A percentile compares a stretch with the other conserved stretches of the same genome.
These are phyloP conservation scores for Sisymbrium irio DNA, from an alignment of 345 rosid genomes.

Conservation along the genomic window DNA sequence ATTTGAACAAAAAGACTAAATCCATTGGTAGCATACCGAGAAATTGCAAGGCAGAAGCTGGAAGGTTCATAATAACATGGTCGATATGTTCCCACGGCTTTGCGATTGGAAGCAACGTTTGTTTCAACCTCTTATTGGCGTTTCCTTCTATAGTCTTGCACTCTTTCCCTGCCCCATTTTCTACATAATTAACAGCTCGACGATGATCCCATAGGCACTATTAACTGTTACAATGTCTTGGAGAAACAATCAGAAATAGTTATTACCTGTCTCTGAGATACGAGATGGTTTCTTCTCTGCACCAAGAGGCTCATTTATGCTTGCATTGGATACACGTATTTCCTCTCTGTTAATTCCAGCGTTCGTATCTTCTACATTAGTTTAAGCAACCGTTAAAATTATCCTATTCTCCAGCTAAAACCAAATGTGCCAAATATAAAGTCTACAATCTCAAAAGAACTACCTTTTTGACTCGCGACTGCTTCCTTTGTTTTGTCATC, in stretches of 20 bases:
- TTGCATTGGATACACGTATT: slow-evolving; percentile 23
- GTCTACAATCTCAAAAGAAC: neutral
- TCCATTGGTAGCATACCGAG: slow-evolving; percentile 46
- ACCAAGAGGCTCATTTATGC: slow-evolving; percentile 31
- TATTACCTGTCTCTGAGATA: slow-evolving; percentile 22
- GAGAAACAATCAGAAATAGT: no score
- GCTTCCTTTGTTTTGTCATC: slow-evolving; percentile 35
- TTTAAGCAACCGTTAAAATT: neutral
- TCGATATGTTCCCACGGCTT: slow-evolving; percentile 91
- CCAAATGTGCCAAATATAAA: neutral
- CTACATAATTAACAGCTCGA: slow-evolving; percentile 18
- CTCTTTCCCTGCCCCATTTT: slow-evolving; percentile 32
- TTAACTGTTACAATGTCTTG: neutral
- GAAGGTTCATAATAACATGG: slow-evolving; percentile 97
- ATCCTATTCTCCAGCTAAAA: neutral
- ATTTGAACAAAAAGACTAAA: neutral
- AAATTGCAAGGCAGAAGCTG: slow-evolving; percentile 89
- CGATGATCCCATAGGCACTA: neutral
- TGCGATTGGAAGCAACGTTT: slow-evolving; percentile 44
- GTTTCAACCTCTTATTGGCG: slow-evolving; percentile 56
- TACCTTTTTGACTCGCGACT: slow-evolving; percentile 39
- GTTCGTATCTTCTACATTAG: slow-evolving; percentile 26
- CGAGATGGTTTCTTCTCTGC: slow-evolving; percentile 52
- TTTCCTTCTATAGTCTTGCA: slow-evolving; percentile 44
- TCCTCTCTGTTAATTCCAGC: slow-evolving; percentile 30